Conservation (phyloP, 2,329 filamentous ascomycete species). For the Fusarium ramigenum region DNA sequence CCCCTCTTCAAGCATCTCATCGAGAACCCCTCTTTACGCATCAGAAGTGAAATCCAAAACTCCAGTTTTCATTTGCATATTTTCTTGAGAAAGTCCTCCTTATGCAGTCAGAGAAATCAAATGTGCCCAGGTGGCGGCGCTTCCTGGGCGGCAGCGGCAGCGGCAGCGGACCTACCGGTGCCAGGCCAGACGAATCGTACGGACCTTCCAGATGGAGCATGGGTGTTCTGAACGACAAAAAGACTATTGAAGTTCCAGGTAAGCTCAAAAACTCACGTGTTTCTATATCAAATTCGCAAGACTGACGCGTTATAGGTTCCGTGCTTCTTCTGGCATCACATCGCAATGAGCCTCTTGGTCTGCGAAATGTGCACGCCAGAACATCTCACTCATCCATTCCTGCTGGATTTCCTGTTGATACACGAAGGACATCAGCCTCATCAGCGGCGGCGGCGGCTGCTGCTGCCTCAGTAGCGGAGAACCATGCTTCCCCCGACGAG, state of each 20-base stretch:
- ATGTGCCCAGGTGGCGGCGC: conserved; percentile 28
- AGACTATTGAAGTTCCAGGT: conserved; percentile 91
- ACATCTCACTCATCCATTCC: conserved; percentile 68
- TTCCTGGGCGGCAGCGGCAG: conserved; percentile 25
- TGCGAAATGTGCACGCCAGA: conserved; percentile 65
- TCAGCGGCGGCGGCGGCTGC: conserved; percentile 7
- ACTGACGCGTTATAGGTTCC: conserved; percentile 56
- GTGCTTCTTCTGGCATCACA: conserved; percentile 65
- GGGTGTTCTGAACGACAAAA: conserved; percentile 83
- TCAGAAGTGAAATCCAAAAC: not conserved
- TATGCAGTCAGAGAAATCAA: conserved; percentile 31
- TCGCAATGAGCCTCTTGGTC: conserved; percentile 67
- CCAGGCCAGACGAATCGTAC: conserved; percentile 14
- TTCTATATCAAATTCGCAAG: not conserved
- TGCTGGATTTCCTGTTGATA: conserved; percentile 53
- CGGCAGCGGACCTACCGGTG: conserved; percentile 1
- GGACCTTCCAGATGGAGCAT: conserved; percentile 64
- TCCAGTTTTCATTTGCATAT: not conserved
- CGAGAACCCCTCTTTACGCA: not conserved
- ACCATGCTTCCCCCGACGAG: conserved; percentile 20
- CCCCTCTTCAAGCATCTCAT: not conserved
- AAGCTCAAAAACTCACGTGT: conserved; percentile 38
- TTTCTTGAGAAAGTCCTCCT: not conserved
- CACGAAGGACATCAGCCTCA: conserved; percentile 44
- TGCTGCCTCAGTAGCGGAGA: not conserved